phyloP scores from a whole-genome alignment of 768 basidiomycete genomes.

The Tricholoma terreum region DNA sequence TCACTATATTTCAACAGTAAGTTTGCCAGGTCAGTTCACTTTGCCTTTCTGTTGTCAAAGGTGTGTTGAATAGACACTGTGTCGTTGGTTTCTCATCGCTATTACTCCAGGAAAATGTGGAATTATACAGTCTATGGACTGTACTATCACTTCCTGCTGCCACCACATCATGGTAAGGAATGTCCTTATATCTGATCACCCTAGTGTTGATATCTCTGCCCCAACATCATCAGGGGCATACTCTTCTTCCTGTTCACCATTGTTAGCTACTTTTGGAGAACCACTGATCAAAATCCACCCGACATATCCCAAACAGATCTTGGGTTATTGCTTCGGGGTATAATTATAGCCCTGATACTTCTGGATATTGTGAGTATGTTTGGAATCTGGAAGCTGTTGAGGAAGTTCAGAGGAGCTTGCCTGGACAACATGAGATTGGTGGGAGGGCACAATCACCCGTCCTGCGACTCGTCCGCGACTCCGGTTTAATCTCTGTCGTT shows the following conservation, averaged over 20 bases:
- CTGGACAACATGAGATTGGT: too few relatives aligned
- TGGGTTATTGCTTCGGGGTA: not conserved
- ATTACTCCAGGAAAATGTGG: not conserved
- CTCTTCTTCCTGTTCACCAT: slow-evolving; percentile 3
- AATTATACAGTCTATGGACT: not conserved
- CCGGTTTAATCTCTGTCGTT: too few relatives aligned
- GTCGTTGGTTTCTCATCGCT: not conserved
- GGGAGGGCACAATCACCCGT: too few relatives aligned
- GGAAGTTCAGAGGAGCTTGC: not conserved
- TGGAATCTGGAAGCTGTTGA: not conserved
- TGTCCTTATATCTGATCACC: not conserved
- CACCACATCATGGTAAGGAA: not conserved
- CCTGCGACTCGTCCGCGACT: too few relatives aligned
- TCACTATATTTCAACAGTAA: not conserved
- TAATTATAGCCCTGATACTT: not conserved
- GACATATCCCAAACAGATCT: not conserved
- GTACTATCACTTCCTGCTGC: slow-evolving; percentile 4
- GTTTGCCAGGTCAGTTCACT: not conserved
- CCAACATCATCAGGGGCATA: not conserved
- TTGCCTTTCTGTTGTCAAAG: slow-evolving; percentile 2
- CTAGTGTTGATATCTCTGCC: not conserved
- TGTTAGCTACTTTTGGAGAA: slow-evolving; percentile 2
- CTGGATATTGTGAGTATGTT: not conserved
- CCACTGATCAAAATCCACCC: not conserved
- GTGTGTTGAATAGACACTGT: not conserved